phyloP scores from a whole-genome alignment of 2,329 filamentous ascomycete species.

The Trematosphaeria pertusa region DNA sequence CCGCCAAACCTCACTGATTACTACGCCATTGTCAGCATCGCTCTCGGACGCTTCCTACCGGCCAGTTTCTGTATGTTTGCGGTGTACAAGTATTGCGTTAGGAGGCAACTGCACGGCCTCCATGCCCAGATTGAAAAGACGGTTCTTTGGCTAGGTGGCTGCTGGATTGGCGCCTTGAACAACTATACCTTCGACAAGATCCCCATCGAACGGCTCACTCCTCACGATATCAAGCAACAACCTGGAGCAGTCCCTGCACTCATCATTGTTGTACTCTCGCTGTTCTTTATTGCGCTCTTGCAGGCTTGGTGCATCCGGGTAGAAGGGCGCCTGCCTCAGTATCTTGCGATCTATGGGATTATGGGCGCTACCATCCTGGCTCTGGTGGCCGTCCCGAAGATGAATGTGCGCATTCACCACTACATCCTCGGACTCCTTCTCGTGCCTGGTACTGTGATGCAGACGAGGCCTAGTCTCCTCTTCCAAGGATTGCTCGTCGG shows the following conservation, averaged over 20 bases:
- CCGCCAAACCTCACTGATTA: constrained; percentile 74
- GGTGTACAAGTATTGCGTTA: constrained; percentile 82
- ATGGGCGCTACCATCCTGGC: constrained; percentile 72
- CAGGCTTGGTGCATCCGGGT: constrained; percentile 88
- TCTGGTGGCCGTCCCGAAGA: constrained; percentile 73
- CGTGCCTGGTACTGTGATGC: constrained; percentile 85
- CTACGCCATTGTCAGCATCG: constrained; percentile 74
- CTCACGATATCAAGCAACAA: constrained; percentile 86
- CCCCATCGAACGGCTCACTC: constrained; percentile 89
- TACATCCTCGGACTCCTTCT: constrained; percentile 90
- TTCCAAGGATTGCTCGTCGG: constrained; percentile 92
- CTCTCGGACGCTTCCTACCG: constrained; percentile 83
- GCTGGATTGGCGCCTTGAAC: constrained; percentile 89
- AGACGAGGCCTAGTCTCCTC: constrained; percentile 81
- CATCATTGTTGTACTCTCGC: constrained; percentile 74
- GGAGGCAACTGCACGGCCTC: constrained; percentile 73
- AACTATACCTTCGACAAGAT: constrained; percentile 97
- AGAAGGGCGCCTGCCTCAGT: constrained; percentile 79
- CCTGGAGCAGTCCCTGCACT: constrained; percentile 87
- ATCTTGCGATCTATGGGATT: constrained; percentile 77
- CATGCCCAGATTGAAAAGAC: constrained; percentile 90
- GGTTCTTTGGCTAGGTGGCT: constrained; percentile 85
- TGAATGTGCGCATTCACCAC: constrained; percentile 90
- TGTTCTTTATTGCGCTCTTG: constrained; percentile 71
- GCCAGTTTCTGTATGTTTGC: constrained; percentile 88